A percentile compares a stretch with the other conserved stretches of the same genome.
Evolutionary conservation across 2,329 filamentous ascomycete species (phyloP).

Genomic region (Aspergillus sp.): DNA sequence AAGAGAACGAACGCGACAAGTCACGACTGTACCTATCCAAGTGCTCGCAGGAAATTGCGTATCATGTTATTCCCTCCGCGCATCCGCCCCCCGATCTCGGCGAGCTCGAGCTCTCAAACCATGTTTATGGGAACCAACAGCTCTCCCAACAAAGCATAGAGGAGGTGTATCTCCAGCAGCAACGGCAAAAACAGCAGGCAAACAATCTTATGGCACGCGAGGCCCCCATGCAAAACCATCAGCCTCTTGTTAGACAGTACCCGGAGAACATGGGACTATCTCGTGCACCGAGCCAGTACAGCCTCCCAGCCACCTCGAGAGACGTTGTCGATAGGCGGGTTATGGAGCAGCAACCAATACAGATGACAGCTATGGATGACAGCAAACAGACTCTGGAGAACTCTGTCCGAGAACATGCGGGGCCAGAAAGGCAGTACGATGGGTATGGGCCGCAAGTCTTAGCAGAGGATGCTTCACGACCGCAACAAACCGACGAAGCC

Average conservation of each 20-base stretch:
- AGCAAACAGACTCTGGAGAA: slow-evolving; percentile 46
- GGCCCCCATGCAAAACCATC: slow-evolving; percentile 58
- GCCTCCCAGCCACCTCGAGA: slow-evolving; percentile 39
- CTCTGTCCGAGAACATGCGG: slow-evolving; percentile 55
- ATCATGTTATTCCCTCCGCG: slow-evolving; percentile 64
- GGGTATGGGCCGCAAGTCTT: slow-evolving; percentile 55
- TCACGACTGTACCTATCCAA: slow-evolving; percentile 63
- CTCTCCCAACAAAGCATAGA: slow-evolving; percentile 58
- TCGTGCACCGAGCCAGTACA: slow-evolving; percentile 44
- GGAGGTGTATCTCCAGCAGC: slow-evolving; percentile 59
- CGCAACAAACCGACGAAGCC: slow-evolving; percentile 42
- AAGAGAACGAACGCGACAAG: slow-evolving; percentile 62
- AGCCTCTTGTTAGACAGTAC: slow-evolving; percentile 55
- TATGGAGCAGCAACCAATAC: slow-evolving; percentile 44
- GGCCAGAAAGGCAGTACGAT: slow-evolving; percentile 62
- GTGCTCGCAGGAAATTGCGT: slow-evolving; percentile 67
- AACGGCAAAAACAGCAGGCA: slow-evolving; percentile 50
- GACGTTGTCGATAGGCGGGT: slow-evolving; percentile 43
- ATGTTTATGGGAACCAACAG: slow-evolving; percentile 49
- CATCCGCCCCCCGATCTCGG: slow-evolving; percentile 57
- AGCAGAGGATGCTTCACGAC: slow-evolving; percentile 42
- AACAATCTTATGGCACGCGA: slow-evolving; percentile 50
- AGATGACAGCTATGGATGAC: slow-evolving; percentile 56
- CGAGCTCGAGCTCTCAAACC: slow-evolving; percentile 44
- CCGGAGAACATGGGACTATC: slow-evolving; percentile 40